phyloP scores from a whole-genome alignment of 2,329 filamentous ascomycete species.

The Pseudovirgaria hyperparasitica region DNA sequence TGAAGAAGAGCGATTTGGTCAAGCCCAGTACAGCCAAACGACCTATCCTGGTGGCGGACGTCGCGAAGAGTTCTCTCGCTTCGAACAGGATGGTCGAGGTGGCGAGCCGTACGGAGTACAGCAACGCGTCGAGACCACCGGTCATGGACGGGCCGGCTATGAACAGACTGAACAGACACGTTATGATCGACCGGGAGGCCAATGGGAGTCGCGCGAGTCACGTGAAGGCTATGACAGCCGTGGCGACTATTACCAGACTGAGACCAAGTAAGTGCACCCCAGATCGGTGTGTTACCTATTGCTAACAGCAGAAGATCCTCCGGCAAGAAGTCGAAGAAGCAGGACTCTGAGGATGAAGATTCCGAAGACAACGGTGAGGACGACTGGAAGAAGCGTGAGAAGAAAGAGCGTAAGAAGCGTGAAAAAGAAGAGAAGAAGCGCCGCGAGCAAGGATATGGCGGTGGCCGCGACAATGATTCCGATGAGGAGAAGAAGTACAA shows the following conservation, averaged over 20 bases:
- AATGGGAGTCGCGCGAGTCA: constrained; percentile 24
- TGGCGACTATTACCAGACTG: constrained; percentile 28
- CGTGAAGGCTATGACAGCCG: constrained; percentile 22
- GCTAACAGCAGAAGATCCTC: constrained; percentile 3
- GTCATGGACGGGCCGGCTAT: constrained; percentile 37
- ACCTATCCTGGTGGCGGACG: constrained; percentile 45
- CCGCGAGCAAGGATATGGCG: constrained; percentile 23
- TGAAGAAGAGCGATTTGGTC: constrained; percentile 42
- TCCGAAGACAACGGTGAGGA: constrained; percentile 13
- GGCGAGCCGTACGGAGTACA: constrained; percentile 44
- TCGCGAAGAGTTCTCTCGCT: constrained; percentile 47
- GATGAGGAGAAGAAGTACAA: constrained; percentile 3
- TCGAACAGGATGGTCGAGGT: constrained; percentile 38
- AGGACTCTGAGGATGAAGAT: constrained; percentile 12
- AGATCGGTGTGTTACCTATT: background rate
- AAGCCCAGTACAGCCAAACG: constrained; percentile 48
- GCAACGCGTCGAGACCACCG: constrained; percentile 43
- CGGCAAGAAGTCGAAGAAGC: constrained; percentile 13
- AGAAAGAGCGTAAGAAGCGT: constrained; percentile 23
- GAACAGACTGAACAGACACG: constrained; percentile 45
- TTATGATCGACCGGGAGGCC: constrained; percentile 30
- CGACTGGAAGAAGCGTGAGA: constrained; percentile 18
- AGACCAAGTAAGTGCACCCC: constrained; percentile 21
- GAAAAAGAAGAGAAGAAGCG: constrained; percentile 30
- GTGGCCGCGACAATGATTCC: constrained; percentile 11